phyloP scores from a whole-genome alignment of 768 basidiomycete genomes.

The Mycena albidolilacea region DNA sequence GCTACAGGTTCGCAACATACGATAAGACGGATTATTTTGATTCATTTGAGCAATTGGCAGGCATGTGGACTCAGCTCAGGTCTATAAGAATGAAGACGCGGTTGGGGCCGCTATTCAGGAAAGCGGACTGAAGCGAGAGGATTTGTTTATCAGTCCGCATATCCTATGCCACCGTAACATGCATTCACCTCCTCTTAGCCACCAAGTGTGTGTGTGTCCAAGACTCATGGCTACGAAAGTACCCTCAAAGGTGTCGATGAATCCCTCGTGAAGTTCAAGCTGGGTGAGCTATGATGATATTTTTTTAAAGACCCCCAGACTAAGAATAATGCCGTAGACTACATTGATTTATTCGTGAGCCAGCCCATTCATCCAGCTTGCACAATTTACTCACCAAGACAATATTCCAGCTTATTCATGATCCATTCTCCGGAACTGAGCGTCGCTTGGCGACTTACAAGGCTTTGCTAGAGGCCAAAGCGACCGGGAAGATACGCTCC shows the following conservation, averaged over 20 bases:
- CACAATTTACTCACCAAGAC: not conserved
- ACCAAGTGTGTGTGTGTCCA: constrained; percentile 74
- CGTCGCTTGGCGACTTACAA: constrained; percentile 80
- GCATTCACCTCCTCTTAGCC: constrained; percentile 55
- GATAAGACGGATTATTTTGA: constrained; percentile 32
- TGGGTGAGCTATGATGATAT: constrained; percentile 60
- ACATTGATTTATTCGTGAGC: constrained; percentile 74
- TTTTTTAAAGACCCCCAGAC: not conserved
- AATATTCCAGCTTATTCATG: constrained; percentile 70
- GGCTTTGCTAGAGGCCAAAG: constrained; percentile 74
- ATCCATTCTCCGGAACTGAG: constrained; percentile 74
- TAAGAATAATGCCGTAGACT: constrained; percentile 53
- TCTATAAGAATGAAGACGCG: constrained; percentile 74
- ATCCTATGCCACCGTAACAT: constrained; percentile 12
- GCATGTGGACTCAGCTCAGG: constrained; percentile 82
- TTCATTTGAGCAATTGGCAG: constrained; percentile 49
- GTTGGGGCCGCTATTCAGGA: constrained; percentile 74
- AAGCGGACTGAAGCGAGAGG: constrained; percentile 68
- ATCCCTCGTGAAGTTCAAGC: constrained; percentile 71
- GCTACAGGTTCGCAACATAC: constrained; percentile 63
- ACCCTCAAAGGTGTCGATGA: constrained; percentile 71
- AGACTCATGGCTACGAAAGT: constrained; percentile 73
- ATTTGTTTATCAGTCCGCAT: constrained; percentile 77
- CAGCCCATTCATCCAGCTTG: not conserved
- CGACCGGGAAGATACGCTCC: constrained; percentile 74